Percentiles rank a stretch among this genome's conserved stretches.
Conservation (phyloP, 257 asterid species). For the Salvia hispanica region DNA sequence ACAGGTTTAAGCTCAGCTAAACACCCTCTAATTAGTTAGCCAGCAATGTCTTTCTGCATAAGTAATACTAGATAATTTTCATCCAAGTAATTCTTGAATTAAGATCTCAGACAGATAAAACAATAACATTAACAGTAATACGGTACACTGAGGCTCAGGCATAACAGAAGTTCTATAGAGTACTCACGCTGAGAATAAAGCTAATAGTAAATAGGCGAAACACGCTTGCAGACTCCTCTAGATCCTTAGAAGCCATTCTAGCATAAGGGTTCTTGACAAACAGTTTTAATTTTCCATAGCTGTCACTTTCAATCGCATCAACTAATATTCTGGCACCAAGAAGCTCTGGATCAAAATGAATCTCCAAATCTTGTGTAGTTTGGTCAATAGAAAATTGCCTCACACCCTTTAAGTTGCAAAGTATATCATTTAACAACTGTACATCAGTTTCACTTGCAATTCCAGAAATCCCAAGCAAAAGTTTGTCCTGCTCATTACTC, state of each 20-base stretch:
- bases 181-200: constrained; percentile 79
- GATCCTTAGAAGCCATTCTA: constrained; percentile 83
- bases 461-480: constrained; percentile 68
- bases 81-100: too few relatives aligned
- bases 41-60: too few relatives aligned
- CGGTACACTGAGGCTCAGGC: too few relatives aligned
- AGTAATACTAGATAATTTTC: too few relatives aligned
- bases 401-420: constrained; percentile 71
- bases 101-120: too few relatives aligned
- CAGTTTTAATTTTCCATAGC: constrained; percentile 64
- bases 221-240: constrained; percentile 76
- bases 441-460: constrained; percentile 60
- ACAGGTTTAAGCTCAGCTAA: too few relatives aligned
- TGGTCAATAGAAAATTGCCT: constrained; percentile 58
- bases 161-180: neutral
- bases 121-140: neutral
- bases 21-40: too few relatives aligned
- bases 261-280: constrained; percentile 75
- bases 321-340: constrained; percentile 73
- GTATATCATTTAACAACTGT: constrained; percentile 59
- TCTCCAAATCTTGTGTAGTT: constrained; percentile 57
- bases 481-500: constrained; percentile 84
- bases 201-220: constrained; percentile 76
- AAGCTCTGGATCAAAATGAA: constrained; percentile 86
- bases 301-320: constrained; percentile 65